Evolutionary conservation across 2,329 filamentous ascomycete species (phyloP), one percentile per base, ranked within the genome.

Genomic region (Pseudocercospora fijiensis): DNA sequence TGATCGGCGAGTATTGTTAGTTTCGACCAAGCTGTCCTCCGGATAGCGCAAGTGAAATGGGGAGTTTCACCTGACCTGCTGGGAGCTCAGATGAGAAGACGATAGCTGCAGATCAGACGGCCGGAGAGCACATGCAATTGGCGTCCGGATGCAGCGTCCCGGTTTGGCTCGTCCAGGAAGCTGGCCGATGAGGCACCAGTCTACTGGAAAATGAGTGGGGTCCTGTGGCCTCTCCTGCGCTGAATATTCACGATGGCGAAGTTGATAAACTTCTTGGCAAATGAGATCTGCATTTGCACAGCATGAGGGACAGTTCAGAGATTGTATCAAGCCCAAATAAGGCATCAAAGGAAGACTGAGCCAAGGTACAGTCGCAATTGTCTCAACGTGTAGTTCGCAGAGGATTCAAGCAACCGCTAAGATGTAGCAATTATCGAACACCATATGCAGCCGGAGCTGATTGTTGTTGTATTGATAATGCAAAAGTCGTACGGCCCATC

Each of bases 301-400:
- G 49, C 20, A 28, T 24, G 13, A n/a, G 28, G 16, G 24, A 26
- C 49, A n/a, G 49, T 52, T n/a, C 49, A 24, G 13, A 27, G n/a
- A 24, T 26, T 24, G 49, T 24, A 2, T 22, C 49, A 26, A n/a
- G 1, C 22, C 26, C 24, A 27, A 52, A 27, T 24, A 28, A 16
- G 26, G 24, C 49, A 16, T 22, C 24, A 26, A n/a, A 26, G 49
- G 20, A 26, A 27, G 49, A 27, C 33, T 28, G 49, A 27, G 24
- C 49, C 49, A 52, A 52, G 24, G 49, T 24, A 28, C 49, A 27
- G 7, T n/a, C 16, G 49, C 10, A 7, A 24, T 24, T 52, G 24
- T 52, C 24, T 52, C 24, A 27, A 52, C 49, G 49, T 28, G 49
- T n/a, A 52, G 47, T 52, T 52, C 24, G 47, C 47, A 52, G 47